Evolutionary conservation across 441 rosid genomes (phyloP).

Genomic region (Mallotus japonicus): DNA sequence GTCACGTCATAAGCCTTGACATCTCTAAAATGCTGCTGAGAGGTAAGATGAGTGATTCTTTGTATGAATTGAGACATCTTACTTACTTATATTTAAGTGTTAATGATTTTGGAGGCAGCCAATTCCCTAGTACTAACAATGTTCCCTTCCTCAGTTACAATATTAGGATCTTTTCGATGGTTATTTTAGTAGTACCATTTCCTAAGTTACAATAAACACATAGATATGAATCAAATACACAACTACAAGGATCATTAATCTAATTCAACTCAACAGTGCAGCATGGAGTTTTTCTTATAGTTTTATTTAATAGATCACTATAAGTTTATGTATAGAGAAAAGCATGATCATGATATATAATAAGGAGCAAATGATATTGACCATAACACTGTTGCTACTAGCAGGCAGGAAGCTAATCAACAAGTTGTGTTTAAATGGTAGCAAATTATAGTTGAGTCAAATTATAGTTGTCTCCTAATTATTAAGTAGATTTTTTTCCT

Average conservation of each 20-base stretch:
- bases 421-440: neutral
- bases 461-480: too few species aligned
- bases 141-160: constrained; percentile 3
- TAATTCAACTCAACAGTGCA: neutral
- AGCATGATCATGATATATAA: neutral
- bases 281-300: neutral
- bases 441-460: too few species aligned
- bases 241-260: neutral
- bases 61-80: constrained; percentile 13
- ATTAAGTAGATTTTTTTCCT: too few species aligned
- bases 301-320: neutral
- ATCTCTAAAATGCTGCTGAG: neutral
- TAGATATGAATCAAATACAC: neutral
- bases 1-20: constrained; percentile 4
- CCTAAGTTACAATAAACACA: neutral
- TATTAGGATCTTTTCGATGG: constrained; percentile 3
- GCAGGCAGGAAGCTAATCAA: neutral
- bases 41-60: constrained; percentile 13
- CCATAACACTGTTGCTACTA: neutral
- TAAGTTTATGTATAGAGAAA: neutral
- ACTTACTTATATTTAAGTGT: constrained; percentile 15
- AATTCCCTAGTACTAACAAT: neutral
- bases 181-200: constrained; percentile 10
- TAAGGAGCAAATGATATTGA: neutral
- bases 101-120: constrained; percentile 10